Evolutionary conservation across 1,284 basidiomycete genomes (phyloP).

Genomic region (Gomphus bonarii): DNA sequence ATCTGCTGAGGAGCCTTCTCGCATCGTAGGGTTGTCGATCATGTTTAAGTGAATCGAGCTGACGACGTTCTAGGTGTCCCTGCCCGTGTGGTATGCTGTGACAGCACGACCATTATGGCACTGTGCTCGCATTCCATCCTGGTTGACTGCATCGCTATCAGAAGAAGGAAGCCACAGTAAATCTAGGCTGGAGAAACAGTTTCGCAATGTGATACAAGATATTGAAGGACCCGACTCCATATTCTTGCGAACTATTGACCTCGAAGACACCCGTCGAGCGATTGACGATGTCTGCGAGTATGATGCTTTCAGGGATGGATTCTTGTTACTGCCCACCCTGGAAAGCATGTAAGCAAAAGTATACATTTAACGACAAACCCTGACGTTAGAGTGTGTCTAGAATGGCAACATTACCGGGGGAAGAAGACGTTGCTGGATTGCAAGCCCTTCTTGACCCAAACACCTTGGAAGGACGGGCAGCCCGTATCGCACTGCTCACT

Average conservation of each 20-base stretch:
- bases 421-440: conserved; percentile 23
- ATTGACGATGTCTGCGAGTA: conserved; percentile 26
- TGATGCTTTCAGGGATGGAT: conserved; percentile 25
- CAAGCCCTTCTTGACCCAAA: conserved; percentile 23
- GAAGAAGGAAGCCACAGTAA: conserved; percentile 14
- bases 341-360: conserved; percentile 23
- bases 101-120: conserved; percentile 24
- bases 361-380: background rate
- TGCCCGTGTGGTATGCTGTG: conserved; percentile 23
- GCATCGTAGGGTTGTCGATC: conserved; percentile 19
- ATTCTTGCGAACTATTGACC: conserved; percentile 21
- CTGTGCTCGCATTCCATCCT: conserved; percentile 23
- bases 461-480: conserved; percentile 22
- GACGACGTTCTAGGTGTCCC: conserved; percentile 15
- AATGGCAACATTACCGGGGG: conserved; percentile 23
- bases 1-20: conserved; percentile 18
- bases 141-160: conserved; percentile 22
- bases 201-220: conserved; percentile 18
- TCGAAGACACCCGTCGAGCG: conserved; percentile 21
- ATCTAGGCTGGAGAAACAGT: conserved; percentile 17
- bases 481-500: conserved; percentile 24
- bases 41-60: background rate
- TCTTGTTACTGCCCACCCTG: conserved; percentile 24
- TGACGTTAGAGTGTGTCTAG: background rate
- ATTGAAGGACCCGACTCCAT: conserved; percentile 18